Percentiles rank a stretch among this genome's conserved stretches.
Evolutionary conservation across 768 basidiomycete genomes (phyloP).

Genomic region (Phylloporus sp.): DNA sequence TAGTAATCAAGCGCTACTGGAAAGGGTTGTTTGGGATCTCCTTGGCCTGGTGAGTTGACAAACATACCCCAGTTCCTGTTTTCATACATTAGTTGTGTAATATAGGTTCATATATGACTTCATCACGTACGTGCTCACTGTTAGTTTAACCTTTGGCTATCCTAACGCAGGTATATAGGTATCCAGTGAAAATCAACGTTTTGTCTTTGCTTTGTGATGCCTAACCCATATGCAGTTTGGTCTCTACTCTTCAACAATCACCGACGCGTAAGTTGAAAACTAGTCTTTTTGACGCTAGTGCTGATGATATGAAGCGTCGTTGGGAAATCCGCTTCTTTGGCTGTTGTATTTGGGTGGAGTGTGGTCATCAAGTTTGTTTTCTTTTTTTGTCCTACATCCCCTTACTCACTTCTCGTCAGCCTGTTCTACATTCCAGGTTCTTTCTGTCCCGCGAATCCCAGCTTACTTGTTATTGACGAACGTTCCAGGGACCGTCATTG

Average conservation of each 20-base stretch:
- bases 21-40: slow-evolving; percentile 67
- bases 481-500: slow-evolving; percentile 49
- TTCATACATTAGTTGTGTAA: slow-evolving; percentile 1
- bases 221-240: slow-evolving; percentile 50
- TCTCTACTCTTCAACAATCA: slow-evolving; percentile 73
- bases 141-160: neutral
- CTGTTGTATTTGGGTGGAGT: slow-evolving; percentile 75
- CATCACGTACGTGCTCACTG: slow-evolving; percentile 57
- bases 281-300: neutral
- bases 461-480: slow-evolving; percentile 7
- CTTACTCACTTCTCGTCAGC: slow-evolving; percentile 27
- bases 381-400: neutral
- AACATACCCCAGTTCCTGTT: neutral
- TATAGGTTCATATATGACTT: slow-evolving; percentile 74
- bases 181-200: slow-evolving; percentile 50
- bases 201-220: neutral
- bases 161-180: slow-evolving; percentile 33
- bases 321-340: slow-evolving; percentile 45
- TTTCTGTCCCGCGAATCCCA: neutral
- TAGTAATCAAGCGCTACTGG: slow-evolving; percentile 81
- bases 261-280: slow-evolving; percentile 47
- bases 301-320: slow-evolving; percentile 44
- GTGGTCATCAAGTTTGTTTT: slow-evolving; percentile 70
- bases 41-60: slow-evolving; percentile 54
- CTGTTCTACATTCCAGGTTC: slow-evolving; percentile 63